Evolutionary conservation across 2,329 filamentous ascomycete species (phyloP).

Genomic region (Periconia macrospinosa): DNA sequence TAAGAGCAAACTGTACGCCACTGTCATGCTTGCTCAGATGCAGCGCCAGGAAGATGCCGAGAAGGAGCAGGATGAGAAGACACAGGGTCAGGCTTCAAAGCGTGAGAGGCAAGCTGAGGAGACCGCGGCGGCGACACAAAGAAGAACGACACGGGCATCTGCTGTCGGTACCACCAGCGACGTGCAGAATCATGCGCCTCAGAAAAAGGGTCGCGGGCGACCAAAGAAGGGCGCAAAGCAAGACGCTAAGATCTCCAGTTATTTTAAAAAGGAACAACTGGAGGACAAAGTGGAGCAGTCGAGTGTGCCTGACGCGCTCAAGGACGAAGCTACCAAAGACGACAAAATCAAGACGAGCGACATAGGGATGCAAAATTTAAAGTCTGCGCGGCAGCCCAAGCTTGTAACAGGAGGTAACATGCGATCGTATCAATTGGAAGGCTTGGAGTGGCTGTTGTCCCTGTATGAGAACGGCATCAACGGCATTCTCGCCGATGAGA

Average conservation of each 20-base stretch:
- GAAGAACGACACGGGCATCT: slow-evolving; percentile 48
- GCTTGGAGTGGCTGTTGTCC: slow-evolving; percentile 85
- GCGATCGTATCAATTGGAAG: slow-evolving; percentile 92
- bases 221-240: slow-evolving; percentile 40
- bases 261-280: slow-evolving; percentile 63
- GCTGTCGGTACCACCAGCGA: slow-evolving; percentile 16
- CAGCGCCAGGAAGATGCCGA: slow-evolving; percentile 54
- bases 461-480: slow-evolving; percentile 88
- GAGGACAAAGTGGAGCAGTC: slow-evolving; percentile 56
- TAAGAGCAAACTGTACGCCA: slow-evolving; percentile 56
- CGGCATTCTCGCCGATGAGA: slow-evolving; percentile 90
- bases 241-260: slow-evolving; percentile 57
- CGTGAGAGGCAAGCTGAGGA: slow-evolving; percentile 52
- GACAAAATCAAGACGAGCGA: slow-evolving; percentile 61
- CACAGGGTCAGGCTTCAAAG: slow-evolving; percentile 48
- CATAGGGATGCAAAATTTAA: slow-evolving; percentile 67
- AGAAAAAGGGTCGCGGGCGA: slow-evolving; percentile 38
- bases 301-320: slow-evolving; percentile 59
- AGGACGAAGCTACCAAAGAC: slow-evolving; percentile 58
- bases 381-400: slow-evolving; percentile 82
- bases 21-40: slow-evolving; percentile 57
- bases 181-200: slow-evolving; percentile 18
- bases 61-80: slow-evolving; percentile 49
- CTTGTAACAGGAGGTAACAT: slow-evolving; percentile 86
- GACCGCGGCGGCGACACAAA: slow-evolving; percentile 49